Conservation (phyloP, 768 basidiomycete genomes). For the Boletus pseudo-olivaceus region DNA sequence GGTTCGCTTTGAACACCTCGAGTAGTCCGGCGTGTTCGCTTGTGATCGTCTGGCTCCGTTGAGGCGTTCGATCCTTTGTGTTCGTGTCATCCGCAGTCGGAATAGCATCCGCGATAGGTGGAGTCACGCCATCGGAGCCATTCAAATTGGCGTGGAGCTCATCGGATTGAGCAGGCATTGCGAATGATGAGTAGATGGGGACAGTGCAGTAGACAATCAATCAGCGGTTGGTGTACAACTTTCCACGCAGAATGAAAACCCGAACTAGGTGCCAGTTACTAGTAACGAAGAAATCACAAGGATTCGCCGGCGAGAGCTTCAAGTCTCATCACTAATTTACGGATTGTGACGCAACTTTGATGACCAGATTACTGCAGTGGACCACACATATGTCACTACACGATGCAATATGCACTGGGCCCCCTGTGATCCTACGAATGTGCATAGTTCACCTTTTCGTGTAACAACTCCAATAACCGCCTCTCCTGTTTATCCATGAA, state of each 20-base stretch:
- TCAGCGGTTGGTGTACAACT: neutral
- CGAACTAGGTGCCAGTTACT: neutral
- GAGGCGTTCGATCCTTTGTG: neutral
- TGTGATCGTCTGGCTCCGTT: neutral
- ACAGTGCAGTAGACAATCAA: neutral
- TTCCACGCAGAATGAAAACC: neutral
- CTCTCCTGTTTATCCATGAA: conserved; percentile 62
- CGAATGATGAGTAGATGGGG: neutral
- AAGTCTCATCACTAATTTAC: neutral
- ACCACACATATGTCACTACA: neutral
- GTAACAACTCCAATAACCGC: conserved; percentile 43
- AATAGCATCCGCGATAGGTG: neutral
- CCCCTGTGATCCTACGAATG: conserved; percentile 1
- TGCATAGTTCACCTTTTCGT: conserved; percentile 28
- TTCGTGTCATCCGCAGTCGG: neutral
- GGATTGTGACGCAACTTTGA: neutral
- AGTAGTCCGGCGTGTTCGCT: conserved; percentile 25
- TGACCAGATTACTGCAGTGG: neutral
- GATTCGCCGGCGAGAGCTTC: too few relatives aligned
- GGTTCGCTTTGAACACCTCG: conserved; percentile 48
- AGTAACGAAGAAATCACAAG: too few relatives aligned
- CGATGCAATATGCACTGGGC: too few relatives aligned
- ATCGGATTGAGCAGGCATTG: conserved; percentile 9
- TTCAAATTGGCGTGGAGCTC: neutral
- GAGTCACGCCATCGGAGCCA: neutral